These are phyloP conservation scores for Thalassia testudinum DNA, from an alignment of 116 monocot species.

Conservation along the genomic window DNA sequence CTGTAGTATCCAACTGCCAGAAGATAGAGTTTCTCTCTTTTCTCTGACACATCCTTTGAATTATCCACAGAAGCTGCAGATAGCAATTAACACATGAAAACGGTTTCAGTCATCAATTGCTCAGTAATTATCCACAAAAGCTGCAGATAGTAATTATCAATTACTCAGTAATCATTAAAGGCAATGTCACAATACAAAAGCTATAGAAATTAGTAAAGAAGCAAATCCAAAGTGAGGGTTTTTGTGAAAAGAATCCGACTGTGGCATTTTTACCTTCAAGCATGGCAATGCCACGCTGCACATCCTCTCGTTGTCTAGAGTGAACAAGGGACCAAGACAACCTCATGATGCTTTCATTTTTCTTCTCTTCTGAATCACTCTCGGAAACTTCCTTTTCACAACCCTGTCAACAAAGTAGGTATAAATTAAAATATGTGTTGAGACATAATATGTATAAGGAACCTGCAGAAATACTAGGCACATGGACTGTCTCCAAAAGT, in stretches of 20 bases:
- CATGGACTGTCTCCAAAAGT: no score
- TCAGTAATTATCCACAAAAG: slow-evolving; percentile 13
- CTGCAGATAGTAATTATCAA: not conserved
- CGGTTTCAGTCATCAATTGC: not conserved
- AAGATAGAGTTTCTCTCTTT: slow-evolving; percentile 80
- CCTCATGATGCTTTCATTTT: slow-evolving; percentile 80
- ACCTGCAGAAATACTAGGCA: no score
- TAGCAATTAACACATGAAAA: not conserved
- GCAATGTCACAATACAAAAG: not conserved
- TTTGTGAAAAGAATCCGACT: no score
- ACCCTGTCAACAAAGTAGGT: slow-evolving; percentile 33
- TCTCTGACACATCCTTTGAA: slow-evolving; percentile 49
- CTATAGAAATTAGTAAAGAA: no score
- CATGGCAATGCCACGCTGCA: slow-evolving; percentile 93
- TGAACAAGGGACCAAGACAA: slow-evolving; percentile 99
- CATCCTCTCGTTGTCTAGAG: slow-evolving; percentile 85
- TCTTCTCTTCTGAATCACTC: slow-evolving; percentile 29
- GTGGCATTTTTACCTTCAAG: slow-evolving; percentile 57
- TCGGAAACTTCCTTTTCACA: slow-evolving; percentile 78
- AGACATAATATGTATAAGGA: not conserved
- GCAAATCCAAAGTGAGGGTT: no score
- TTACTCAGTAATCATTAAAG: not conserved
- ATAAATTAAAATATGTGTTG: no score
- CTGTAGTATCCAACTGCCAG: slow-evolving; percentile 90
- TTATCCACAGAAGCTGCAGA: slow-evolving; percentile 60